Evolutionary conservation across 306 rosid genomes (phyloP), one percentile per base, ranked within the genome.

Genomic region (Luffa aegyptiaca): DNA sequence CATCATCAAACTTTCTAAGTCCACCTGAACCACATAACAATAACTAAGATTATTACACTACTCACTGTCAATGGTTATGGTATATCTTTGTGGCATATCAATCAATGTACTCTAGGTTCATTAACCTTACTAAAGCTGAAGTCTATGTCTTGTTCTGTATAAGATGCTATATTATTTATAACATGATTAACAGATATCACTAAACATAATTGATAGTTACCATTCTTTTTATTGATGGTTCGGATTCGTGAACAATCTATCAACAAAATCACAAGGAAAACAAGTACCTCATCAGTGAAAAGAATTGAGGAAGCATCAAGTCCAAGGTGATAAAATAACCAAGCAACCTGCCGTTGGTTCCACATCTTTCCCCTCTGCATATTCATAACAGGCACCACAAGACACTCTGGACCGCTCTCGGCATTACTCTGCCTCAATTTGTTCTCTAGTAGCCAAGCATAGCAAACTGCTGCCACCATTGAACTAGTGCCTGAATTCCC

Each of bases 401-500:
- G 84, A 39, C 41, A 31, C 64, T 81, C 84, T 62, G 73, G 84
- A 44, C 85, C 78, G 26, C 36, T 80, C 6, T 77, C 85, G 17
- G 63, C 80, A 13, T 68, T 85, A 4, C 55, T 84, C 82, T 85
- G 87, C 80, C 73, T 86, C 82, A 80, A 56, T 65, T 91, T 84
- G 73, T 88, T 83, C 80, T 84, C 88, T 86, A 88, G 70, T 10
- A 94, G 82, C 97, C 97, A 94, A 3, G 94, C 87, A 8, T 90
- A 90, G 72, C 98, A 92, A 75, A 94, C 85, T 7, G 96, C 92
- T 2, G 97, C 92, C 76, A 88, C 94, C 97, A 94, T 92, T 9
- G 98, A 89, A 70, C 94, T 84, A 6, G 97, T 88, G 82, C 96
- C 96, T 92, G 75, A 81, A 88, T 80, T 77, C 48, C 84, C 81